Percentiles rank a stretch among this genome's conserved stretches.
These are phyloP conservation scores for Phytopythium montanum DNA, from an alignment of 352 stramenopile species.

Conservation along the genomic window DNA sequence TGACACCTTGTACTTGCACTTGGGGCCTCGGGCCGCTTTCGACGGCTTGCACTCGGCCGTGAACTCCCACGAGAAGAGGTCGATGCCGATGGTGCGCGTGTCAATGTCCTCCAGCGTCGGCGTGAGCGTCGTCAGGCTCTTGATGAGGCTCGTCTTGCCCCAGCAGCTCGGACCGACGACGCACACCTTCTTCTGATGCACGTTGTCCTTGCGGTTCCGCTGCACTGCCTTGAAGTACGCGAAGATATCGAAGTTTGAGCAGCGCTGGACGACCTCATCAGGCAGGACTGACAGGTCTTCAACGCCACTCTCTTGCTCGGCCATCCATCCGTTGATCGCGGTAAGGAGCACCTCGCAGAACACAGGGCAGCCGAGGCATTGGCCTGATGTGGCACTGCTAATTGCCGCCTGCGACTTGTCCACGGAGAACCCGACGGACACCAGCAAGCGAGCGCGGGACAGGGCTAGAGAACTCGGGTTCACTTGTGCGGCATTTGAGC, in stretches of 20 bases:
- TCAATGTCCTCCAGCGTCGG: slow-evolving; percentile 13
- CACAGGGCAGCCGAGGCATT: no score
- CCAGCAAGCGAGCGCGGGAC: no score
- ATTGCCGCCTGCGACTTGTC: no score
- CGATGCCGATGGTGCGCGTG: slow-evolving; percentile 29
- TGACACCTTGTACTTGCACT: slow-evolving; percentile 8
- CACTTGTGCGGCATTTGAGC: no score
- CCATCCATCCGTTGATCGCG: neutral
- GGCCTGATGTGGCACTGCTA: neutral
- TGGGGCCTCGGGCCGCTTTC: no score
- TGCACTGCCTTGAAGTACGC: neutral
- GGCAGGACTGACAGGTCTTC: neutral
- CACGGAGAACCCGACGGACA: no score
- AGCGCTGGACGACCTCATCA: neutral
- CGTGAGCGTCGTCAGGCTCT: slow-evolving; percentile 16
- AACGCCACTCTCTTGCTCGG: neutral
- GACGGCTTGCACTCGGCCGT: neutral
- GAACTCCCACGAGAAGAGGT: slow-evolving; percentile 27
- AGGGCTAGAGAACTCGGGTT: no score
- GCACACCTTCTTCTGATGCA: slow-evolving; percentile 20
- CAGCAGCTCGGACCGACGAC: slow-evolving; percentile 23
- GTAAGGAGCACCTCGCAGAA: neutral
- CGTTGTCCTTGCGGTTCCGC: no score
- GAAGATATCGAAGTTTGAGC: neutral
- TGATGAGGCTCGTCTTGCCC: slow-evolving; percentile 34